Evolutionary conservation across 208 protist genomes (phyloP).

Genomic region (Trypanosoma melophagium): DNA sequence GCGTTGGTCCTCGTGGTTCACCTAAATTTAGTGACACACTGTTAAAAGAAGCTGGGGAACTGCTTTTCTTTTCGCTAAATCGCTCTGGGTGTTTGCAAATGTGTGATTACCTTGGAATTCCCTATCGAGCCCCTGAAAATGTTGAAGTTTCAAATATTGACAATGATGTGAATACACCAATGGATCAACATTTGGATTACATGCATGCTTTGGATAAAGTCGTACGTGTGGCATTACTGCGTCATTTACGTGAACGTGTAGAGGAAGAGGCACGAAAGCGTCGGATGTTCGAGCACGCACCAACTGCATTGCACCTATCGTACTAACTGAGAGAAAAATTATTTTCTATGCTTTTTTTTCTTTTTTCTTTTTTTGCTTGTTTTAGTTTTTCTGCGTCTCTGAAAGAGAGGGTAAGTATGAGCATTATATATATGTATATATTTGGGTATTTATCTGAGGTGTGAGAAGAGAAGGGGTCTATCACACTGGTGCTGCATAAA

Average conservation of each 20-base stretch:
- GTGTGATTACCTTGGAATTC: constrained; percentile 69
- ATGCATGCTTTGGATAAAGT: constrained; percentile 75
- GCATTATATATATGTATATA: not conserved
- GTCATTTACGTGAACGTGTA: constrained; percentile 49
- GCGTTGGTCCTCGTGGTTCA: constrained; percentile 29
- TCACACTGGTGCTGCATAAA: not conserved
- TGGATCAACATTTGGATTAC: constrained; percentile 47
- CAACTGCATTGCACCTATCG: constrained; percentile 7
- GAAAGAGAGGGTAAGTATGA: not conserved
- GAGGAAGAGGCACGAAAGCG: constrained; percentile 56
- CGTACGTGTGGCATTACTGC: constrained; percentile 66
- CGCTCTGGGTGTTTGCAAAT: constrained; percentile 46
- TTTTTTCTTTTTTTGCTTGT: constrained; percentile 23
- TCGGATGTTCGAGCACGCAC: constrained; percentile 60
- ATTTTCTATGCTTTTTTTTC: constrained; percentile 27
- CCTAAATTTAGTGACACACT: constrained; percentile 44
- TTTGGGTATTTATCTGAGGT: constrained; percentile 1
- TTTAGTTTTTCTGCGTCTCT: too few relatives aligned
- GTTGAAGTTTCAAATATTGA: constrained; percentile 9
- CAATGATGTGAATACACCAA: constrained; percentile 15
- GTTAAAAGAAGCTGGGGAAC: constrained; percentile 52
- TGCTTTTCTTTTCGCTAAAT: constrained; percentile 63
- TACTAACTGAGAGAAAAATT: constrained; percentile 2
- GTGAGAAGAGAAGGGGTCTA: too few relatives aligned
- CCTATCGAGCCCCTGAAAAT: constrained; percentile 27